phyloP scores from a whole-genome alignment of 202 grass and related monocot species.

The Setaria viridis region DNA sequence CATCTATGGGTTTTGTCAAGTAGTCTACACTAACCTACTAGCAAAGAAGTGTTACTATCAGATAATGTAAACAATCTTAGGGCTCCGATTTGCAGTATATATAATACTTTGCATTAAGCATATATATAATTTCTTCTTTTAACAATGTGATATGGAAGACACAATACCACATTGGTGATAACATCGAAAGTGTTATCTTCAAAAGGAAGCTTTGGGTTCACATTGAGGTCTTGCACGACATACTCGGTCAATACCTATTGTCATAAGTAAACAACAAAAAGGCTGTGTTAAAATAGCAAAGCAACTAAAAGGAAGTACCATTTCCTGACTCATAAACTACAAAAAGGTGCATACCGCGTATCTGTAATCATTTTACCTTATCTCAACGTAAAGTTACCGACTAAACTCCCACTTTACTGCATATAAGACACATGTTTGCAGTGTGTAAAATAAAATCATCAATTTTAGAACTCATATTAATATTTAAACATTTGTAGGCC shows the following conservation, averaged over 20 bases:
- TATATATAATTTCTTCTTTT: neutral
- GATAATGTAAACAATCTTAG: neutral
- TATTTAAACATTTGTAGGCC: neutral
- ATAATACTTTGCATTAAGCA: neutral
- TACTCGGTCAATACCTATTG: slow-evolving; percentile 85
- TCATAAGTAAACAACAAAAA: slow-evolving; percentile 15
- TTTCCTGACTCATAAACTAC: neutral
- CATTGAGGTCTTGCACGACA: slow-evolving; percentile 91
- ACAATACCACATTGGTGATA: slow-evolving; percentile 93
- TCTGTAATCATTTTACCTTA: neutral
- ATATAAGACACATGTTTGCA: neutral
- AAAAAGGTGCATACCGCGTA: neutral
- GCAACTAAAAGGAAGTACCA: slow-evolving; percentile 25
- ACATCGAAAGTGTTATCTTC: slow-evolving; percentile 93
- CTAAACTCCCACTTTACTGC: neutral
- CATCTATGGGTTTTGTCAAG: slow-evolving; percentile 83
- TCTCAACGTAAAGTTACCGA: neutral
- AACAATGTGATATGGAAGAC: neutral
- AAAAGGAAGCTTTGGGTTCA: slow-evolving; percentile 85
- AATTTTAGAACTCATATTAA: neutral
- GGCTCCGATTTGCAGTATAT: neutral
- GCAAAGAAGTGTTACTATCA: slow-evolving; percentile 21
- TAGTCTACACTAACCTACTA: slow-evolving; percentile 97
- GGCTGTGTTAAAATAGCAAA: neutral
- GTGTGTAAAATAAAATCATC: neutral